phyloP scores from a whole-genome alignment of 2,329 filamentous ascomycete genomes.

The Fusarium sp. region DNA sequence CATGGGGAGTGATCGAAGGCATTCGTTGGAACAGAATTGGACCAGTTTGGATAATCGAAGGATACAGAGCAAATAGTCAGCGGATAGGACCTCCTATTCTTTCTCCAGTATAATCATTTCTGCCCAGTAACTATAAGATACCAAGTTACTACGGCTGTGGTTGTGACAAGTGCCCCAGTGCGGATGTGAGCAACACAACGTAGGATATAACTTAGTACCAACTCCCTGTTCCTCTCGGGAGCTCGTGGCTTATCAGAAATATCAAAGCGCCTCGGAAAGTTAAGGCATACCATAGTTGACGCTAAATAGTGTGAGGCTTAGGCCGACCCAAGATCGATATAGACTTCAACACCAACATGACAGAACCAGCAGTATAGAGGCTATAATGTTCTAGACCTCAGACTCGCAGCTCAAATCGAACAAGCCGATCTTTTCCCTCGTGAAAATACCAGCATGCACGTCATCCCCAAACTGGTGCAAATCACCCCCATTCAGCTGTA shows the following conservation, averaged over 20 bases:
- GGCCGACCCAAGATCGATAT: neutral
- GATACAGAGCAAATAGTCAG: too few species aligned
- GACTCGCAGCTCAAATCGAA: neutral
- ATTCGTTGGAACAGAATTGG: neutral
- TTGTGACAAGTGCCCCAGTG: neutral
- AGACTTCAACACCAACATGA: neutral
- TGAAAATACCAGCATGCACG: conserved; percentile 1
- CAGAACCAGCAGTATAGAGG: neutral
- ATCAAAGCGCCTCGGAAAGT: neutral
- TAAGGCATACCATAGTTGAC: neutral
- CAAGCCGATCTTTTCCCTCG: neutral
- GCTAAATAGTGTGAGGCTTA: neutral
- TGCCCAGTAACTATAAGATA: neutral
- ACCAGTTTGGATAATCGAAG: neutral
- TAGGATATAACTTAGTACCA: neutral
- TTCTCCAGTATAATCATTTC: neutral
- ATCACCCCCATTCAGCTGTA: neutral
- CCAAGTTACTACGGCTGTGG: neutral
- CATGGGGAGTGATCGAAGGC: neutral
- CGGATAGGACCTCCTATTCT: neutral
- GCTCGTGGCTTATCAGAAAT: neutral
- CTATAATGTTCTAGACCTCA: neutral
- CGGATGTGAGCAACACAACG: neutral
- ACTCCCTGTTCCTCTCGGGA: neutral
- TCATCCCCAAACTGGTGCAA: neutral